Conservation (phyloP, 148 eudicot species). For the Heliosperma pusillum region DNA sequence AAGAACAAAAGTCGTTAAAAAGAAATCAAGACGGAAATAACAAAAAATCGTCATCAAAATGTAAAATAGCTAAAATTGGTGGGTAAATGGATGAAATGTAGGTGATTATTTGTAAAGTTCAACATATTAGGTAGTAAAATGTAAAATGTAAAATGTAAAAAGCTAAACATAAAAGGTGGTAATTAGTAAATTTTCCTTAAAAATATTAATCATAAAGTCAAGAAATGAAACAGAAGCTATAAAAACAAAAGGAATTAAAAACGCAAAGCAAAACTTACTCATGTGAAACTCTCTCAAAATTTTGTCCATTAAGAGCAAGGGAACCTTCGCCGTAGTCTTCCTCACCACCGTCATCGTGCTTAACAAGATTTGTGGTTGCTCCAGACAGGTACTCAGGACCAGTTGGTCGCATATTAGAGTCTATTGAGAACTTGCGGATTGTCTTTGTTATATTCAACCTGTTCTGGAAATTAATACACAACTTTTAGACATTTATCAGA, state of each 20-base stretch:
- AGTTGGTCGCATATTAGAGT: slow-evolving; percentile 51
- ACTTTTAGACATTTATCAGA: slow-evolving; percentile 29
- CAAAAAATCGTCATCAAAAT: no score
- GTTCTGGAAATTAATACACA: slow-evolving; percentile 63
- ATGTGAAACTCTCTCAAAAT: slow-evolving; percentile 73
- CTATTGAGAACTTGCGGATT: slow-evolving; percentile 79
- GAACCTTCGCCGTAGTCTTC: slow-evolving; percentile 79
- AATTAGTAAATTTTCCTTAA: no score
- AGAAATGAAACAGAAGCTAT: slow-evolving; percentile 1
- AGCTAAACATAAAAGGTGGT: no score
- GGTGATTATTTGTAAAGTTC: no score
- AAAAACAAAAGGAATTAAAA: slow-evolving; percentile 1
- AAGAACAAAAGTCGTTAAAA: no score
- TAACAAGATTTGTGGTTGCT: slow-evolving; percentile 39
- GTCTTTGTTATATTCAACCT: slow-evolving; percentile 96
- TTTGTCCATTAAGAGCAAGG: slow-evolving; percentile 43
- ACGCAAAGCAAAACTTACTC: slow-evolving; percentile 48
- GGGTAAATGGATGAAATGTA: no score
- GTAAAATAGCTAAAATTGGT: no score
- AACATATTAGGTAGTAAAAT: no score
- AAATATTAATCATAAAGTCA: background rate
- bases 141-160: no score
- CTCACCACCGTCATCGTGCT: slow-evolving; percentile 80
- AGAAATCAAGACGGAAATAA: no score
- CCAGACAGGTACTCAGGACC: slow-evolving; percentile 76